These are phyloP conservation scores for Cyberlindnera japonica DNA, from an alignment of 805 yeast genomes.

Conservation along the genomic window DNA sequence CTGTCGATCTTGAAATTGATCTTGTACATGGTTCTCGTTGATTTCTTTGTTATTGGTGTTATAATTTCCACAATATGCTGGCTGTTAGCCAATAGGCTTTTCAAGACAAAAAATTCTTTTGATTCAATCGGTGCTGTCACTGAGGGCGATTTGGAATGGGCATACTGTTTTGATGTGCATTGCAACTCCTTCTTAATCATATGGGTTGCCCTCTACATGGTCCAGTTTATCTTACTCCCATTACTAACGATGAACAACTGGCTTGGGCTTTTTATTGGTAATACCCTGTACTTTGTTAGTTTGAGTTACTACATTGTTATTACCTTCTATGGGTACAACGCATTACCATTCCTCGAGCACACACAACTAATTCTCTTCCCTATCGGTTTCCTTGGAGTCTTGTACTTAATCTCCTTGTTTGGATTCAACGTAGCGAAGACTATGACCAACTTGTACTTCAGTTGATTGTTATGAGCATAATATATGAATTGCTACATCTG, in stretches of 20 bases:
- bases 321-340: conserved; percentile 85
- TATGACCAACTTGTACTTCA: conserved; percentile 41
- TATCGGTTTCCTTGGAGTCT: conserved; percentile 52
- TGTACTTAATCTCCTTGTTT: conserved; percentile 58
- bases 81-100: conserved; percentile 63
- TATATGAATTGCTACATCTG: not conserved
- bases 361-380: conserved; percentile 63
- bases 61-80: conserved; percentile 70
- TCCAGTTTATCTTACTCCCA: conserved; percentile 76
- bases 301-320: conserved; percentile 72
- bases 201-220: conserved; percentile 70
- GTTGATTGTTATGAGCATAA: conserved; percentile 5
- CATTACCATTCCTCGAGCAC: conserved; percentile 62
- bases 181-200: conserved; percentile 83
- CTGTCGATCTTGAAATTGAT: conserved; percentile 62
- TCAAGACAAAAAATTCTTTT: conserved; percentile 38
- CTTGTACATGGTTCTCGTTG: conserved; percentile 79
- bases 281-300: conserved; percentile 71
- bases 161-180: conserved; percentile 90
- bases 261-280: conserved; percentile 70
- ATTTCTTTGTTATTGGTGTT: conserved; percentile 69
- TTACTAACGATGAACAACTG: conserved; percentile 61
- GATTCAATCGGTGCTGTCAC: conserved; percentile 28
- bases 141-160: conserved; percentile 74
- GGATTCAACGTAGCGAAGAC: conserved; percentile 72